Base-by-base conservation (phyloP, 2,329 filamentous ascomycete species). In the Seiridium unicorne region DNA sequence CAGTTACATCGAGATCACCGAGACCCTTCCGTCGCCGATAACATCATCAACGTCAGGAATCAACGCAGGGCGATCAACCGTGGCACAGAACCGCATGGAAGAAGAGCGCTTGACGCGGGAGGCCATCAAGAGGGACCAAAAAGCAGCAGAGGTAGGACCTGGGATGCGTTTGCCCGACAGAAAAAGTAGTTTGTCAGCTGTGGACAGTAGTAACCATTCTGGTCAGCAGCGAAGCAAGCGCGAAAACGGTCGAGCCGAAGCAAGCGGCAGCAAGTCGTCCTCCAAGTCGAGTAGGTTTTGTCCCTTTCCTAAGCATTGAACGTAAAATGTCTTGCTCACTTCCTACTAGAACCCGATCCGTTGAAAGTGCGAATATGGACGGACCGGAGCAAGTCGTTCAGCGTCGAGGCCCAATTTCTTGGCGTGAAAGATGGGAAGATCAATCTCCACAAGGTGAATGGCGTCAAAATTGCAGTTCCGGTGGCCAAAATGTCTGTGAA, bases 381-480 rank as follows among this genome's bases (percentile, higher is more conserved):
- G 38, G 95, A 99, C 76, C 87, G 95, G 66, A 92, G 92, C 42
- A 95, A 94, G 69, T 94, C 93, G 1, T 99, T 99, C 78, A 98
- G 92, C 68, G 95, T 99, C 59, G 95, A 98, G 66, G 95, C 95
- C 13, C 92, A 99, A 73, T 99, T 98, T 71, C 86, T 99, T 56
- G 94, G 93, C 35, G 84, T 98, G 57, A 92, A 92, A 73, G 95
- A 98, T 72, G 92, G 93, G 64, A 98, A 98, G 76, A 96, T 99
- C 65, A 96, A 99, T 75, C 81, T 99, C 31, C 95, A 99, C 80
- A 99, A 99, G 79, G 84, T 92, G 77, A 99, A 99, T 72, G 95
- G 95, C 44, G 93, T 99, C 69, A 98, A 98, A 76, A 99, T 99
- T 75, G 95, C 95, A 7, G 95, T 99, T 3, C 95, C 95, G 2